Evolutionary conservation across 192 early-diverging fungal genomes (phyloP).

Genomic region (Lobulomyces angularis): DNA sequence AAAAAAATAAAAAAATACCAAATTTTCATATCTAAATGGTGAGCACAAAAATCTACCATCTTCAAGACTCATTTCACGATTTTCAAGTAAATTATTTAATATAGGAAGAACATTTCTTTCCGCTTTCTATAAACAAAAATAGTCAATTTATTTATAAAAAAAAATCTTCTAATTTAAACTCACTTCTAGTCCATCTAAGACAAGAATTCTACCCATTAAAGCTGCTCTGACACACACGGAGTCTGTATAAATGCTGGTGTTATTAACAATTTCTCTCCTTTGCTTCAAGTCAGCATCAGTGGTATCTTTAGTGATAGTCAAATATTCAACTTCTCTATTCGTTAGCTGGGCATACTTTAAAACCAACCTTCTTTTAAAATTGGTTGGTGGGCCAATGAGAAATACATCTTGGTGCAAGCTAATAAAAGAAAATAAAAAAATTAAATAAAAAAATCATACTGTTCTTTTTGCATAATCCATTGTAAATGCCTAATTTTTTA

Average conservation of each 20-base stretch:
- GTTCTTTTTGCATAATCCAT: slow-evolving; percentile 81
- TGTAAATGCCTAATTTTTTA: too few species aligned
- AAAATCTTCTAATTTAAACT: not conserved
- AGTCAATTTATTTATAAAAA: not conserved
- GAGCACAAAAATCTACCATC: too few species aligned
- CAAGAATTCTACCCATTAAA: slow-evolving; percentile 28
- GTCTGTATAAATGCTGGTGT: slow-evolving; percentile 52
- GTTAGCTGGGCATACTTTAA: slow-evolving; percentile 62
- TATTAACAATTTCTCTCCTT: slow-evolving; percentile 54
- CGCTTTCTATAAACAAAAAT: slow-evolving; percentile 71
- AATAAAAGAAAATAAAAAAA: slow-evolving; percentile 5
- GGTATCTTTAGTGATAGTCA: slow-evolving; percentile 56
- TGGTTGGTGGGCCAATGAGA: slow-evolving; percentile 43
- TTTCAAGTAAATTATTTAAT: slow-evolving; percentile 74
- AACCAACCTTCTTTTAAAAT: slow-evolving; percentile 48
- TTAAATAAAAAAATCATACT: slow-evolving; percentile 75
- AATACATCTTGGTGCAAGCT: not conserved
- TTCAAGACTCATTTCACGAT: slow-evolving; percentile 80
- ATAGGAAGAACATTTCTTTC: slow-evolving; percentile 77
- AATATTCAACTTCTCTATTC: slow-evolving; percentile 58
- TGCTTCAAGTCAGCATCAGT: slow-evolving; percentile 71
- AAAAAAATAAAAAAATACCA: too few species aligned
- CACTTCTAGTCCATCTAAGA: slow-evolving; percentile 31
- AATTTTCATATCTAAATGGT: too few species aligned
- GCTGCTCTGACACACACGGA: slow-evolving; percentile 40